A percentile compares a stretch with the other conserved stretches of the same genome.
Evolutionary conservation across 1,284 basidiomycete species (phyloP).

Genomic region (Psilocybe mexicana): DNA sequence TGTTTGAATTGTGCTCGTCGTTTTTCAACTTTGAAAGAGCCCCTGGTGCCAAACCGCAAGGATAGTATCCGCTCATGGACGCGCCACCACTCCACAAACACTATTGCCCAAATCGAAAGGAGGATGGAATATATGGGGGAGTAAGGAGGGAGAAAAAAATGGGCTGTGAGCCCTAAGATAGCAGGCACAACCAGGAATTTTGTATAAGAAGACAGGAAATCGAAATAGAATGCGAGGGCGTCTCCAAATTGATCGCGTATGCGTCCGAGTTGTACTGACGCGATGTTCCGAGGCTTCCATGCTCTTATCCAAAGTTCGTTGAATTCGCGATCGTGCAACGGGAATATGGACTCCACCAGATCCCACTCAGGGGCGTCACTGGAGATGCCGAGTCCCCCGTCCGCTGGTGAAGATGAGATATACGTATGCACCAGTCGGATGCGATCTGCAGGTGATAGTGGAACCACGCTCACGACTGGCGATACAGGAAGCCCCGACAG

Average conservation of each 20-base stretch:
- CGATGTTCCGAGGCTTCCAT: constrained; percentile 64
- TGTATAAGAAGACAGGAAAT: constrained; percentile 85
- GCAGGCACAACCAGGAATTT: constrained; percentile 73
- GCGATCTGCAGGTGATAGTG: constrained; percentile 69
- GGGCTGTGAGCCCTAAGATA: constrained; percentile 57
- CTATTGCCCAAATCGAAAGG: constrained; percentile 77
- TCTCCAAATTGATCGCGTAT: constrained; percentile 84
- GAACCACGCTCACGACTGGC: constrained; percentile 24
- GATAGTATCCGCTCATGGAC: constrained; percentile 80
- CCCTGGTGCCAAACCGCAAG: constrained; percentile 78
- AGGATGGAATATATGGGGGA: constrained; percentile 78
- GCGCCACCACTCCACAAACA: constrained; percentile 91
- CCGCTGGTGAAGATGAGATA: constrained; percentile 66
- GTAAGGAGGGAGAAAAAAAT: constrained; percentile 70
- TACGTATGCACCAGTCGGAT: constrained; percentile 80
- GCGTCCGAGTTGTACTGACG: constrained; percentile 57
- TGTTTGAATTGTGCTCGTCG: constrained; percentile 67
- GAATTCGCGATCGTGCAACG: constrained; percentile 81
- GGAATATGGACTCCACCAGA: constrained; percentile 77
- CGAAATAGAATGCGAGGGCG: constrained; percentile 88
- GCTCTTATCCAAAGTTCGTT: constrained; percentile 72
- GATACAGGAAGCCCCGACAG: constrained; percentile 31
- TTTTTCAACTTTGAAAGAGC: constrained; percentile 77
- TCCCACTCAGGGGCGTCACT: constrained; percentile 73
- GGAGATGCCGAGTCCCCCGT: constrained; percentile 80